Evolutionary conservation across 345 rosid species (phyloP).

Genomic region (Hypericum perforatum): DNA sequence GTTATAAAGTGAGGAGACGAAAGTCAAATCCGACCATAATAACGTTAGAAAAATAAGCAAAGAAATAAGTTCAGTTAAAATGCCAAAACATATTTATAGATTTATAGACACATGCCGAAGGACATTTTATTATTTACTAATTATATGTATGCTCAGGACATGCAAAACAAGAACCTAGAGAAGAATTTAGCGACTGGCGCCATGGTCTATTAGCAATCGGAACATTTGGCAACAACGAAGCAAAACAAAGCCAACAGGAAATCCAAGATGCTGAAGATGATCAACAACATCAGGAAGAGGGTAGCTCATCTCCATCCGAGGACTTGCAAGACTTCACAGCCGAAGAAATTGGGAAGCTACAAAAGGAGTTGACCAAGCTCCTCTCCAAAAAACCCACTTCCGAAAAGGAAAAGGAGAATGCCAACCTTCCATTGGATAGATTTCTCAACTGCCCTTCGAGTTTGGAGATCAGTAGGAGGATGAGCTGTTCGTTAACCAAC

Average conservation of each 20-base stretch:
- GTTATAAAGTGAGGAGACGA: too few species aligned
- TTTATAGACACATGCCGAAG: neutral
- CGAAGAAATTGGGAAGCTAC: constrained; percentile 79
- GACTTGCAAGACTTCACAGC: constrained; percentile 62
- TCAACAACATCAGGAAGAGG: too few species aligned
- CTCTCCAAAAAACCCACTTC: constrained; percentile 43
- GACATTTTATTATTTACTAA: neutral
- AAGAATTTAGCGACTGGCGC: constrained; percentile 95
- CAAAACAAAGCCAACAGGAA: constrained; percentile 17
- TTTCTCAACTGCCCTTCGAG: constrained; percentile 96
- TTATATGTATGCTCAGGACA: constrained; percentile 19
- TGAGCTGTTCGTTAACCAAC: constrained; percentile 32
- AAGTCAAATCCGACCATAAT: too few species aligned
- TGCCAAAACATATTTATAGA: neutral
- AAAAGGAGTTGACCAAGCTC: constrained; percentile 72
- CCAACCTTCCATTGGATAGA: constrained; percentile 84
- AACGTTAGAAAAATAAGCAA: too few species aligned
- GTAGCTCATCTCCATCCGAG: constrained; percentile 1
- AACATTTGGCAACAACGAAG: constrained; percentile 53
- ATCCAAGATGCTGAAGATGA: constrained; percentile 7
- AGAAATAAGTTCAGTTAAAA: too few species aligned
- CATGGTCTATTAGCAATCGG: constrained; percentile 78
- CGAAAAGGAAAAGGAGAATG: constrained; percentile 35
- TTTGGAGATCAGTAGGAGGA: constrained; percentile 78
- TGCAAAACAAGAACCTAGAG: constrained; percentile 54